Evolutionary conservation across 345 rosid species (phyloP), one percentile per base, ranked within the genome.

Genomic region (Lumnitzera racemosa): DNA sequence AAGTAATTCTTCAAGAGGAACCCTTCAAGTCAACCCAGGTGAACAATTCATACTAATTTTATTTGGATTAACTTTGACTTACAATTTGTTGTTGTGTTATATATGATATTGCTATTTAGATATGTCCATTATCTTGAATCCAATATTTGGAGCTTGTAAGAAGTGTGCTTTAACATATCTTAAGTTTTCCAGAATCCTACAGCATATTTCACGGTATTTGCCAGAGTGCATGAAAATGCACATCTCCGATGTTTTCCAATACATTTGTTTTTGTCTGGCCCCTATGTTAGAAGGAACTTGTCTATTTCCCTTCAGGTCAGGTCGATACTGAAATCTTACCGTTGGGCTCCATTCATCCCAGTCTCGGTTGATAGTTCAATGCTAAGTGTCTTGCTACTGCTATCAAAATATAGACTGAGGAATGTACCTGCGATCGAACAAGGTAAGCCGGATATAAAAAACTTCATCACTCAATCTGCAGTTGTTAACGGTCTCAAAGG

Each of bases 401-500:
- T 89, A 13, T 89, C 96, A 9, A 91, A 91, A 56, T 87, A 91
- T 60, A 71, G 87, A 80, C 69, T 78, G 76, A 81, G 95, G 64
- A 89, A 83, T 51, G 91, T 89, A 12, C 95, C 98, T 2, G 82
- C 89, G 24, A 77, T 92, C 46, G 86, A 89, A 71, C 67, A 80
- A 16, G 89, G 89, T 46, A 71, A 71, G 1, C 86, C 98, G 0
- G 76, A 83, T 61, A 72, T 92, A 53, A 73, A 82, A 76, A 89
- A 92, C 80, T 87, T 77, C 75, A 83, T 89, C 61, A 89, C 96
- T 70, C 98, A 92, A 63, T 76, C 95, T 57, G 92, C 96, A 4
- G 74, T 89, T 58, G 75, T 92, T 71, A 83, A 76, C 23, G 98
- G 92, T 55, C 90, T 87, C 15, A 85, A 91, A 67, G 80, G 82